Base-by-base conservation (phyloP, 257 asterid genomes). In the Lantana camara region DNA sequence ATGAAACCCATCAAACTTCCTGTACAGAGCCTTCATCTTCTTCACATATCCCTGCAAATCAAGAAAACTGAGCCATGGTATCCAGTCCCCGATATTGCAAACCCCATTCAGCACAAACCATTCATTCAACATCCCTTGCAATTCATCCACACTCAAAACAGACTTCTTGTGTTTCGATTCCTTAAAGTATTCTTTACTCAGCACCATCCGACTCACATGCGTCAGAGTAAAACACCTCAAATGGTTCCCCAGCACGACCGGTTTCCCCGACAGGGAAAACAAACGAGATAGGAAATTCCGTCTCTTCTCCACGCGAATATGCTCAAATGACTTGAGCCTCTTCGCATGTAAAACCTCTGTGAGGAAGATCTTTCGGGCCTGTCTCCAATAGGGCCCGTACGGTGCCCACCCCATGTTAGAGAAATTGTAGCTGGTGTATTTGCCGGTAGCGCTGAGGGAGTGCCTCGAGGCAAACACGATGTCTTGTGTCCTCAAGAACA, bases 51-150 rank as follows among this genome's bases (percentile, higher is more conserved):
- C 82, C 34, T 79, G 80, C 64, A 82, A 7, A 66, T 79, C 88
- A n/a, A 81, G 69, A 22, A 62, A 74, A 10, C 64, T 42, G 1
- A 82, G 80, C 82, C 85, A 82, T 6, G 88, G 85, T 6, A 82
- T 74, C 85, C 88, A 76, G 38, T 82, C 81, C 30, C 85, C 81
- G 7, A 82, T 23, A 53, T 70, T 65, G n/a, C 64, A 4, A 56
- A 38, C 77, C 3, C 85, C 79, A 2, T 12, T 54, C 0, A 74
- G 77, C 20, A 40, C 6, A 27, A 79, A 56, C 83, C 81, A 73
- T 51, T 82, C 70, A 4, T 75, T 72, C 42, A 75, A 1, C 63
- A 78, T 47, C 47, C 3, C 74, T 17, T 48, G 55, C 59, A 75
- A 42, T 2, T 70, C 82, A 19, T 68, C 70, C 30, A 52, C 2